Evolutionary conservation across 495 filamentous ascomycete genomes (phyloP), one percentile per base, ranked within the genome.

Genomic region (Sporormia fimetaria): DNA sequence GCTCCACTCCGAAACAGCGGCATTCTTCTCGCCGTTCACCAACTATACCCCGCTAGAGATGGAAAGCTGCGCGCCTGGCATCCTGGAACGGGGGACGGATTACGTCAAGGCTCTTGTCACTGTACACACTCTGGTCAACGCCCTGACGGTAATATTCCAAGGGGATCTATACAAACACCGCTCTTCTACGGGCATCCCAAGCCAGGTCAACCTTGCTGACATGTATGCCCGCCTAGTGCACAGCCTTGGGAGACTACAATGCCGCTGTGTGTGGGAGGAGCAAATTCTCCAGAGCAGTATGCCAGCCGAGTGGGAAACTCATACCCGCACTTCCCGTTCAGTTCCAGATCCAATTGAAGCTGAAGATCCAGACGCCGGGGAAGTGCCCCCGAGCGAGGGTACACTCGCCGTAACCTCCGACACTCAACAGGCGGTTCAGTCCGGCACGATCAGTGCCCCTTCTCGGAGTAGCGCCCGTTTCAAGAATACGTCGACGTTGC

Each of bases 191-290:
- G 75, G 66, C 49, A 67, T 67, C 26, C 94, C 75, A 67, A 66
- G 68, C 39, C 73, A 75, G 33, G 73, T 90, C 44, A 87, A 87
- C 49, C 67, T 92, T 28, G 78, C 78, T 16, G 87, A 95, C 58
- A 75, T 78, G 44, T 93, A 90, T 57, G 63, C 67, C 25, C 57
- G 64, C 16, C 63, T 94, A 14, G 68, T 88, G 29, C 68, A 72
- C 31, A 73, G 72, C 22, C 69, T 96, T 11, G 86, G 85, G 6
- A 71, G 73, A 20, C 66, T 98, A 21, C 72, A 92, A 42, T 75
- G 80, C 21, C 74, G 75, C 33, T 81, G 85, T 42, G 68, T 90
- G 16, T 80, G 80, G 67, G 92, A 98, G 58, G 83, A 88, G 43
- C 81, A 83, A 21, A 54, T 78, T 0, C 62, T 95, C 15, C 71